Evolutionary conservation across 768 basidiomycete genomes (phyloP).

Genomic region (Lactarius sp.): DNA sequence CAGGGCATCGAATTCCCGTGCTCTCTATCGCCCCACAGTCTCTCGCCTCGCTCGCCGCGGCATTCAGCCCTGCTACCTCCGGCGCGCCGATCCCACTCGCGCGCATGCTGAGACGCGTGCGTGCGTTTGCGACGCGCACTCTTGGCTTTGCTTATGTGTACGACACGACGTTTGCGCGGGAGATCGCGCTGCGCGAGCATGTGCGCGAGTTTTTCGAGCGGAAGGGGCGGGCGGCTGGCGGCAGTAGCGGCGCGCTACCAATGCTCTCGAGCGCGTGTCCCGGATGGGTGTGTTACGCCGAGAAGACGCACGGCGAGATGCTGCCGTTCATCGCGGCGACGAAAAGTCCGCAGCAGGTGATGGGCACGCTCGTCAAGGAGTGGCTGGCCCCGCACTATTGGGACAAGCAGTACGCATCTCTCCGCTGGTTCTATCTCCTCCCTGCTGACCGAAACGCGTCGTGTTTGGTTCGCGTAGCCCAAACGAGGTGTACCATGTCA

Average conservation of each 20-base stretch:
- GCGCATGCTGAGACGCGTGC: conserved; percentile 65
- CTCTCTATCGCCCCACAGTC: conserved; percentile 88
- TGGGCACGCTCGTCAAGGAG: conserved; percentile 89
- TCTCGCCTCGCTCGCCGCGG: conserved; percentile 74
- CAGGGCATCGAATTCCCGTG: conserved; percentile 53
- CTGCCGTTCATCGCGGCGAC: conserved; percentile 83
- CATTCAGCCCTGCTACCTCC: conserved; percentile 45
- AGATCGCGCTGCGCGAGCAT: conserved; percentile 80
- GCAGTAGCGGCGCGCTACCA: conserved; percentile 49
- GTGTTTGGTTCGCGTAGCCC: conserved; percentile 45
- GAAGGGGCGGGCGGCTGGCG: conserved; percentile 34
- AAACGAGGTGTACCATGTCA: conserved; percentile 87
- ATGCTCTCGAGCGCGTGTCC: conserved; percentile 97
- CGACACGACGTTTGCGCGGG: conserved; percentile 93
- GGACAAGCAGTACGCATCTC: conserved; percentile 56
- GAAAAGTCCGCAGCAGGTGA: conserved; percentile 91
- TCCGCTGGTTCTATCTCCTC: neutral
- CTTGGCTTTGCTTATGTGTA: conserved; percentile 80
- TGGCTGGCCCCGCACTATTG: conserved; percentile 65
- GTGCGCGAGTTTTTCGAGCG: conserved; percentile 69
- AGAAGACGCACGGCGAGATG: conserved; percentile 94
- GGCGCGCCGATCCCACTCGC: conserved; percentile 39
- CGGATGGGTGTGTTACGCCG: conserved; percentile 99
- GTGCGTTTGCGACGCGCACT: conserved; percentile 58
- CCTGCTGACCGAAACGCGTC: neutral